These are phyloP conservation scores for Orychophragmus violaceus DNA, from an alignment of 345 rosid genomes.

Conservation along the genomic window DNA sequence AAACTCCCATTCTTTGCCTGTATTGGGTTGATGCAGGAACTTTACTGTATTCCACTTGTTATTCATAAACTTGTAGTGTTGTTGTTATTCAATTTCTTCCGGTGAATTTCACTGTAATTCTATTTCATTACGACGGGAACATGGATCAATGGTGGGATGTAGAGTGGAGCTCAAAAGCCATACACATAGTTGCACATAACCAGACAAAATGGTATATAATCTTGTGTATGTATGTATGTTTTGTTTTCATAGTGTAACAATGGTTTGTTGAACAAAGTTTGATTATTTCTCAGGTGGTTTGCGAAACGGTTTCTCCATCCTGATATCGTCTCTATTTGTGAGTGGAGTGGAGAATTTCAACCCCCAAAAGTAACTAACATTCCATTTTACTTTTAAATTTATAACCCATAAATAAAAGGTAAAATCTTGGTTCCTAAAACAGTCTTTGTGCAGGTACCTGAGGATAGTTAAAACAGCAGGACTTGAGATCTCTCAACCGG, in stretches of 20 bases:
- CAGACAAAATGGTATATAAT: conserved; percentile 98
- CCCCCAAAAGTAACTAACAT: conserved; percentile 59
- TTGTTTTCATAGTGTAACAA: no score
- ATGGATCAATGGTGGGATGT: conserved; percentile 78
- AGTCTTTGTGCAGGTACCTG: conserved; percentile 52
- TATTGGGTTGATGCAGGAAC: conserved; percentile 7
- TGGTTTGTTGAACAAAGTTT: no score
- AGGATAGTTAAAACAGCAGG: conserved; percentile 65
- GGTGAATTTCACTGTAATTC: no score
- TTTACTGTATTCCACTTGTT: not conserved
- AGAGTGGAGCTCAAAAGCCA: conserved; percentile 67
- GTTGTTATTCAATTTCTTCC: conserved; percentile 76
- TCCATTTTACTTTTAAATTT: not conserved
- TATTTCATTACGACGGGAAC: conserved; percentile 90
- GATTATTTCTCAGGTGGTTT: conserved; percentile 66
- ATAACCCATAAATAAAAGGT: not conserved
- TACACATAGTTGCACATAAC: conserved; percentile 84
- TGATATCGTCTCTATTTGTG: conserved; percentile 63
- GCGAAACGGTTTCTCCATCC: conserved; percentile 97
- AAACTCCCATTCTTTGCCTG: not conserved
- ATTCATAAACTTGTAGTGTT: conserved; percentile 27
- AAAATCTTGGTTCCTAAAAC: conserved; percentile 1
- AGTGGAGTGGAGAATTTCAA: conserved; percentile 77
- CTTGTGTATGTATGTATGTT: no score
- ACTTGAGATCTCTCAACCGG: conserved; percentile 96